Conservation (phyloP, 306 rosid genomes). For the Sechiopsis laciniata region DNA sequence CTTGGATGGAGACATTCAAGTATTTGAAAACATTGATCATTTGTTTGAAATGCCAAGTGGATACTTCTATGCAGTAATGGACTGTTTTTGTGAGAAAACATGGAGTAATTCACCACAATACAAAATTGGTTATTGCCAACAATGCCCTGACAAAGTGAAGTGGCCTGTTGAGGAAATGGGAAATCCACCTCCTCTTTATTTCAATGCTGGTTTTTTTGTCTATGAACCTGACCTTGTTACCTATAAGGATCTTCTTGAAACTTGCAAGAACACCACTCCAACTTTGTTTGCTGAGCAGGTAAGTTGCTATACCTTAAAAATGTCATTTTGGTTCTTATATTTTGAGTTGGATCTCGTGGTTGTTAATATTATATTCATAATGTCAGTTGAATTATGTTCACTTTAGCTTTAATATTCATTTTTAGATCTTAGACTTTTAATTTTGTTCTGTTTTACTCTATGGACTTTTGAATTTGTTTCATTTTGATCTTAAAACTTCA, state of each 20-base stretch:
- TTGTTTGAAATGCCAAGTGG: constrained; percentile 35
- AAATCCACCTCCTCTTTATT: constrained; percentile 36
- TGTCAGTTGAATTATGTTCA: too few relatives aligned
- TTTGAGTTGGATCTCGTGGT: too few relatives aligned
- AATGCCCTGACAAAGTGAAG: constrained; percentile 38
- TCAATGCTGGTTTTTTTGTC: constrained; percentile 48
- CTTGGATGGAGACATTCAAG: constrained; percentile 49
- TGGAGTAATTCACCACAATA: constrained; percentile 39
- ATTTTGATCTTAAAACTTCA: too few relatives aligned
- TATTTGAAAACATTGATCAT: constrained; percentile 43
- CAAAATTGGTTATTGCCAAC: constrained; percentile 50
- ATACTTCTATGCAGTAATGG: constrained; percentile 45
- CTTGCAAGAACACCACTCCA: constrained; percentile 30
- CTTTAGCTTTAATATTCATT: too few relatives aligned
- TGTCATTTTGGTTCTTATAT: too few relatives aligned
- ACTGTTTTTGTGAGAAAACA: constrained; percentile 47
- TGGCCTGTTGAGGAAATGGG: constrained; percentile 37
- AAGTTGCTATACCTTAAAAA: too few relatives aligned
- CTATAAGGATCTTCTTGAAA: constrained; percentile 30
- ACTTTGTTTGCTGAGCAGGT: constrained; percentile 48
- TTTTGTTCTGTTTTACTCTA: too few relatives aligned
- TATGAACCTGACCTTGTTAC: constrained; percentile 33
- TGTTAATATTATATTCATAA: too few relatives aligned
- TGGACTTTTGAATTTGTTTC: too few relatives aligned
- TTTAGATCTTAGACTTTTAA: too few relatives aligned